These are phyloP conservation scores for Meredithiella fracta DNA, from an alignment of 2,329 filamentous ascomycete genomes.

Conservation along the genomic window DNA sequence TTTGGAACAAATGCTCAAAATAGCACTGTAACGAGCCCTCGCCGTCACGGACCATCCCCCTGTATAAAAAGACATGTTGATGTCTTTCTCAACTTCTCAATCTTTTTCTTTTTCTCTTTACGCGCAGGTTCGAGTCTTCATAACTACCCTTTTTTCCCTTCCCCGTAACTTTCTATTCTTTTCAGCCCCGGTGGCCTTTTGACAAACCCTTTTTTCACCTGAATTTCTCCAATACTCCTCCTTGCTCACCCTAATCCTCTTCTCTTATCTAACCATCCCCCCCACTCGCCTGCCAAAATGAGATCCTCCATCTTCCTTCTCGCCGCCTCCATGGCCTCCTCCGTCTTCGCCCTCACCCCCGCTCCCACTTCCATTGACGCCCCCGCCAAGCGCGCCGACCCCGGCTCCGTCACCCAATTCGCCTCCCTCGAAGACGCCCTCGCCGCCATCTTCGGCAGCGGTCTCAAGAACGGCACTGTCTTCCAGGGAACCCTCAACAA, in stretches of 20 bases:
- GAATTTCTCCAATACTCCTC: neutral
- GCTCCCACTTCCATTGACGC: constrained; percentile 42
- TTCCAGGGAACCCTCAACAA: constrained; percentile 35
- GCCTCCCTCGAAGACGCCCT: constrained; percentile 50
- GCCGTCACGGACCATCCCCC: neutral
- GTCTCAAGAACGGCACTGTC: constrained; percentile 43
- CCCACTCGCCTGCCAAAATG: neutral
- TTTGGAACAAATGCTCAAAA: too few species aligned
- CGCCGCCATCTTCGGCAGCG: constrained; percentile 33
- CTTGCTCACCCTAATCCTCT: neutral
- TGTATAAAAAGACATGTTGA: neutral
- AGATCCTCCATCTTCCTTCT: constrained; percentile 22
- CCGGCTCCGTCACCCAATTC: constrained; percentile 48
- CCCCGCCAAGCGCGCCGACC: constrained; percentile 46
- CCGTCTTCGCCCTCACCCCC: constrained; percentile 39
- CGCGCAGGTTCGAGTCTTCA: constrained; percentile 4
- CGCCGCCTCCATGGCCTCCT: constrained; percentile 35
- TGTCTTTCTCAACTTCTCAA: neutral
- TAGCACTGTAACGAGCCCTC: neutral
- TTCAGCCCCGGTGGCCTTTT: constrained; percentile 8
- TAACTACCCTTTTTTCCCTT: neutral
- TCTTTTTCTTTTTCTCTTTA: neutral
- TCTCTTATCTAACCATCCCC: too few species aligned
- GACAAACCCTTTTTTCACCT: neutral
- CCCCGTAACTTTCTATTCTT: neutral